phyloP scores from a whole-genome alignment of 1,139 yeast species.

The Geotrichum carabidarum region DNA sequence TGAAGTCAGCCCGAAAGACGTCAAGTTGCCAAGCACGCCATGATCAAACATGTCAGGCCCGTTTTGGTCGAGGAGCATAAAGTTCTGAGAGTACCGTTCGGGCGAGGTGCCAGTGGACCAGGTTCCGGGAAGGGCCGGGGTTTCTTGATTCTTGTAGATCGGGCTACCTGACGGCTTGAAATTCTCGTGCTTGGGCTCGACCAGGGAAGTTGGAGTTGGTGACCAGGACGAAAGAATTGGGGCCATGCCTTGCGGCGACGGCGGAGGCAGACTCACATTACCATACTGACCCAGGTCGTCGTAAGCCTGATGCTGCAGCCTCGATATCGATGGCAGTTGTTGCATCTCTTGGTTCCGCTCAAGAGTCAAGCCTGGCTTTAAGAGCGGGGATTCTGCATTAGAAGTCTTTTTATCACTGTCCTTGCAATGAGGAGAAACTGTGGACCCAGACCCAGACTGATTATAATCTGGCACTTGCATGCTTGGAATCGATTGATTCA shows the following conservation, averaged over 20 bases:
- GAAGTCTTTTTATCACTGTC: not conserved
- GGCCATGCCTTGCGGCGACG: conserved; percentile 8
- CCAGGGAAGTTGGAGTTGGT: not conserved
- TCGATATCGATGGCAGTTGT: conserved; percentile 14
- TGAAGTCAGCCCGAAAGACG: conserved; percentile 7
- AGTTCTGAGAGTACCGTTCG: conserved; percentile 11
- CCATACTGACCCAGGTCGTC: conserved; percentile 5
- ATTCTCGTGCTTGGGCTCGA: not conserved
- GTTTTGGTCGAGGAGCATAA: conserved; percentile 12
- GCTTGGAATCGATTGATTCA: not conserved
- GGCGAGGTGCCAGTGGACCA: conserved; percentile 12
- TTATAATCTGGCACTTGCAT: not conserved
- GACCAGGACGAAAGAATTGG: not conserved
- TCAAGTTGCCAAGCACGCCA: not conserved
- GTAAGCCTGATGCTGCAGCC: conserved; percentile 7
- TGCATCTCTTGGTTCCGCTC: not conserved
- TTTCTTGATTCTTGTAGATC: not conserved
- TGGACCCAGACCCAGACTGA: not conserved
- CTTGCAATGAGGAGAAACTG: not conserved
- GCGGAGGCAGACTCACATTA: conserved; percentile 11
- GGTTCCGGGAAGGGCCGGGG: not conserved
- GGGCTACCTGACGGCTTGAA: not conserved
- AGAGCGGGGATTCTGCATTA: not conserved
- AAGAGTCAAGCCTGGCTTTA: not conserved
- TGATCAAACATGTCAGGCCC: conserved; percentile 19